phyloP scores from a whole-genome alignment of 2,329 filamentous ascomycete species.

The Monosporascus sp. region DNA sequence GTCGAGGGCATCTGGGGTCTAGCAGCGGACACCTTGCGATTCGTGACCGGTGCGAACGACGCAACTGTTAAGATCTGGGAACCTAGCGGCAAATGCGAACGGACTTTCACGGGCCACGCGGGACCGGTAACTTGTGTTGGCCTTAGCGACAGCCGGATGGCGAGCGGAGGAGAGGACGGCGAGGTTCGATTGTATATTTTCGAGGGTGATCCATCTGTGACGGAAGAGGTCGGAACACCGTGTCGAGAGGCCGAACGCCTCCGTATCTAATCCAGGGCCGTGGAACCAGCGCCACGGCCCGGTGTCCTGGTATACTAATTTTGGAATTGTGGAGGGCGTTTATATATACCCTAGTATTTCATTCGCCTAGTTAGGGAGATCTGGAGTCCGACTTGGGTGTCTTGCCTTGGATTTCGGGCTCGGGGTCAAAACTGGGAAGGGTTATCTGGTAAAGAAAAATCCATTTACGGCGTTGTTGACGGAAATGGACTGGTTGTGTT shows the following conservation, averaged over 20 bases:
- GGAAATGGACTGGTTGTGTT: too few relatives aligned
- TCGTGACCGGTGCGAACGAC: constrained; percentile 88
- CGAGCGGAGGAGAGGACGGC: constrained; percentile 88
- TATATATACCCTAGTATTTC: too few relatives aligned
- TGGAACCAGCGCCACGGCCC: too few relatives aligned
- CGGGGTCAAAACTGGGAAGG: too few relatives aligned
- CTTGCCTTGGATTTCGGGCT: too few relatives aligned
- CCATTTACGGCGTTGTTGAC: too few relatives aligned
- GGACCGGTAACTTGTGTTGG: constrained; percentile 92
- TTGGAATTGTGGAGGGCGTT: too few relatives aligned
- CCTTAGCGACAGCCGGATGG: constrained; percentile 82
- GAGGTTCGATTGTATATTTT: constrained; percentile 84
- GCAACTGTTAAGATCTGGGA: constrained; percentile 96
- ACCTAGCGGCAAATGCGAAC: constrained; percentile 84
- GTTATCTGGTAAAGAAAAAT: too few relatives aligned
- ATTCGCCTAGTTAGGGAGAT: too few relatives aligned
- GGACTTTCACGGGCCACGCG: constrained; percentile 85
- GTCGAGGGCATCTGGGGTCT: constrained; percentile 95
- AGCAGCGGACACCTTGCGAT: constrained; percentile 78
- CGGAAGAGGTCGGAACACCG: constrained; percentile 47
- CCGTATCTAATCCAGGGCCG: too few relatives aligned
- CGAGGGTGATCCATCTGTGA: constrained; percentile 40
- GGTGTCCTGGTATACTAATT: too few relatives aligned
- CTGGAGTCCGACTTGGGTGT: too few relatives aligned
- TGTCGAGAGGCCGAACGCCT: constrained; percentile 27